Evolutionary conservation across 129 eudicot genomes (phyloP).

Genomic region (Gnaphalium uliginosum): DNA sequence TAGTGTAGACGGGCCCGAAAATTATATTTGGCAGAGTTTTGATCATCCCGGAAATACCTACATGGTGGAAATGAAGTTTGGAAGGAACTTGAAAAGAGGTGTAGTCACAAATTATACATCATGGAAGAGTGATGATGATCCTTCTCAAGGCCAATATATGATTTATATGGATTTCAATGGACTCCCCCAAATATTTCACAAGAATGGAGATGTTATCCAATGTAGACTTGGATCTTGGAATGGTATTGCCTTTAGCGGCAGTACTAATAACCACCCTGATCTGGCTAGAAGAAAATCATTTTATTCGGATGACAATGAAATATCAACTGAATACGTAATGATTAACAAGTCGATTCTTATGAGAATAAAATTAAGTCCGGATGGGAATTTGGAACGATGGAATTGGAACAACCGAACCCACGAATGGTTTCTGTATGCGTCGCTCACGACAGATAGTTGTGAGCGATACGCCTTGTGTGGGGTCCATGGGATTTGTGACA

Average conservation of each 20-base stretch:
- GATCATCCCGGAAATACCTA: slow-evolving; percentile 27
- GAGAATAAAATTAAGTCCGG: neutral
- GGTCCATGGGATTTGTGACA: slow-evolving; percentile 39
- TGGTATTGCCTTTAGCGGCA: slow-evolving; percentile 23
- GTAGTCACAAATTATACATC: slow-evolving; percentile 22
- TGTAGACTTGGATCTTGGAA: slow-evolving; percentile 31
- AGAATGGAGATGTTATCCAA: neutral
- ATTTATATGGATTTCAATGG: slow-evolving; percentile 22
- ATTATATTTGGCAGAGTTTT: slow-evolving; percentile 38
- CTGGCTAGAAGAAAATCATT: neutral
- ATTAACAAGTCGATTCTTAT: neutral
- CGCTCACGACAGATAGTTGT: slow-evolving; percentile 21
- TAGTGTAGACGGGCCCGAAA: neutral
- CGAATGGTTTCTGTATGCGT: slow-evolving; percentile 14
- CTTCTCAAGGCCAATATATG: slow-evolving; percentile 21
- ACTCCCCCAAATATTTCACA: slow-evolving; percentile 20
- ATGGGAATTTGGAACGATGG: slow-evolving; percentile 11
- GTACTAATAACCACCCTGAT: neutral
- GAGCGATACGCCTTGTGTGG: slow-evolving; percentile 43
- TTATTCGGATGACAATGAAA: neutral
- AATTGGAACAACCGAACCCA: slow-evolving; percentile 18
- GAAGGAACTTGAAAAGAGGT: slow-evolving; percentile 26
- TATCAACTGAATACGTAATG: neutral
- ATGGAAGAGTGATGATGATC: slow-evolving; percentile 30
- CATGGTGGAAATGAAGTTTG: slow-evolving; percentile 28